Percentiles rank a stretch among this genome's conserved stretches.
phyloP scores from a whole-genome alignment of 2,329 filamentous ascomycete genomes.

The Microdochium paspali region DNA sequence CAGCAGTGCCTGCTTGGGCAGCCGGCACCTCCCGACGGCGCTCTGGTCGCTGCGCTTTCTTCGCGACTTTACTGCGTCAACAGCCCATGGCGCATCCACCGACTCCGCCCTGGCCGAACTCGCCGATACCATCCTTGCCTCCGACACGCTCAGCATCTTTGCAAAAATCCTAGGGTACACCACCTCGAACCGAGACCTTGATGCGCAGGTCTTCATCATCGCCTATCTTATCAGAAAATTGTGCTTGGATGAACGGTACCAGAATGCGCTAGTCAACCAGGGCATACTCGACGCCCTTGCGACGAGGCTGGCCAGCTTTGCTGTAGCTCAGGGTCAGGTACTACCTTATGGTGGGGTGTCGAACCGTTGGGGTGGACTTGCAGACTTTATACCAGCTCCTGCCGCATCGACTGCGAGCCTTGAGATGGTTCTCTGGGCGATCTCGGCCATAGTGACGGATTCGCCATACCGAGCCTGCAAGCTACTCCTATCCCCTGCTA shows the following conservation, averaged over 20 bases:
- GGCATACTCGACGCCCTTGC: conserved; percentile 75
- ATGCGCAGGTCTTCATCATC: conserved; percentile 53
- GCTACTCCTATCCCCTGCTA: conserved; percentile 57
- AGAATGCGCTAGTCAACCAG: conserved; percentile 58
- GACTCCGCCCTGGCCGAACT: conserved; percentile 22
- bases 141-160: conserved; percentile 52
- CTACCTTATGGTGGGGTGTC: conserved; percentile 51
- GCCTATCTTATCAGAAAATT: conserved; percentile 44
- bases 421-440: conserved; percentile 64
- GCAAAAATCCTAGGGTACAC: conserved; percentile 54
- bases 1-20: conserved; percentile 54
- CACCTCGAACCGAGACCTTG: conserved; percentile 38
- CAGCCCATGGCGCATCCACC: conserved; percentile 14
- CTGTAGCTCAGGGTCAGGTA: conserved; percentile 59
- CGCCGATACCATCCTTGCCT: conserved; percentile 55
- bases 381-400: conserved; percentile 50
- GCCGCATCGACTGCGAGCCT: conserved; percentile 51
- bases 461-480: conserved; percentile 72
- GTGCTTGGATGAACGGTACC: conserved; percentile 63
- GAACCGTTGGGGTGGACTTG: conserved; percentile 42
- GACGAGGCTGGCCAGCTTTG: conserved; percentile 60
- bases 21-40: conserved; percentile 56
- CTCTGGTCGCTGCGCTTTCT: conserved; percentile 67
- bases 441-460: conserved; percentile 66
- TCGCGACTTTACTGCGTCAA: conserved; percentile 51